Conservation (phyloP, 164 flowering plant species). For the Sextonia rubra region DNA sequence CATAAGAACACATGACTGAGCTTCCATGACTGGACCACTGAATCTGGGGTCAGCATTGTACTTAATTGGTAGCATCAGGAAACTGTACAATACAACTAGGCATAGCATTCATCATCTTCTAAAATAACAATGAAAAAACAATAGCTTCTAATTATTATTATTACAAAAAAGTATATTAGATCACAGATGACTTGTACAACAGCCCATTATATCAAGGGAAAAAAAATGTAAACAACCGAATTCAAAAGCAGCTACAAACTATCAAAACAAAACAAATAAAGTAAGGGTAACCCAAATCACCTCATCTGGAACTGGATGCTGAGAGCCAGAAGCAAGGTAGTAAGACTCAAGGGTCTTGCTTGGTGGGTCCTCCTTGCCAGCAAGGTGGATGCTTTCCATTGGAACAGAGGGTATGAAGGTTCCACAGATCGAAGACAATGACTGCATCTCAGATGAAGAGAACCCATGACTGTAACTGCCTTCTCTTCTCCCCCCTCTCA, state of each 20-base stretch:
- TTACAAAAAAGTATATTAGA: too few relatives aligned
- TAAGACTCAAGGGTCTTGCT: constrained; percentile 1
- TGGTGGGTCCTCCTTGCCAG: neutral
- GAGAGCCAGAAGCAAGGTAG: constrained; percentile 15
- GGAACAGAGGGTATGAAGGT: constrained; percentile 9
- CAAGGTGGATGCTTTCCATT: neutral
- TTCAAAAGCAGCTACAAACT: neutral
- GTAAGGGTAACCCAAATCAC: constrained; percentile 14
- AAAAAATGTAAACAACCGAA: neutral
- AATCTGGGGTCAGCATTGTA: too few relatives aligned
- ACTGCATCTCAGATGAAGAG: constrained; percentile 7
- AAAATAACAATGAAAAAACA: too few relatives aligned
- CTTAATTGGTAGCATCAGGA: too few relatives aligned
- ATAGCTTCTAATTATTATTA: too few relatives aligned
- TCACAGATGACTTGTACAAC: too few relatives aligned
- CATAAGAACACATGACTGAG: too few relatives aligned
- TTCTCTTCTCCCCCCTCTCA: constrained; percentile 4
- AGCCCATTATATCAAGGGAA: too few relatives aligned
- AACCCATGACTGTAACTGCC: constrained; percentile 2
- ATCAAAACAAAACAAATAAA: neutral
- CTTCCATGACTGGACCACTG: too few relatives aligned
- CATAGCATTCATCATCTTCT: too few relatives aligned
- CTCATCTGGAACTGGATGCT: constrained; percentile 45
- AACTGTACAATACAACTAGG: too few relatives aligned
- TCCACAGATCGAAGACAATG: constrained; percentile 11